Percentiles rank a stretch among this genome's conserved stretches.
phyloP scores from a whole-genome alignment of 352 stramenopile genomes.

The Globisporangium barbulae region DNA sequence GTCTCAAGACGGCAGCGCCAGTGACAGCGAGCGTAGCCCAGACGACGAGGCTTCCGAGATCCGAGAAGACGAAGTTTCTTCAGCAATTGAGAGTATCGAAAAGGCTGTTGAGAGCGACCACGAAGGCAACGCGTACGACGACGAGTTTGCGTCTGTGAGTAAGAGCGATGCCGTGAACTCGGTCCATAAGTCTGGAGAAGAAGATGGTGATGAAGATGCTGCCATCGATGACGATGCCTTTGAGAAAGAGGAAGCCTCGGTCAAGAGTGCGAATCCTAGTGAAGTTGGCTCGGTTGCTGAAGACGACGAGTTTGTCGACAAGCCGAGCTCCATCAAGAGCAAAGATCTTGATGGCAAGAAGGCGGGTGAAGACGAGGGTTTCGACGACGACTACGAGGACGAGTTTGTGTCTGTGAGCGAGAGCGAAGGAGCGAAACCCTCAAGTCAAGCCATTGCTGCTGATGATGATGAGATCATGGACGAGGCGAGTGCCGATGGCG shows the following conservation, averaged over 20 bases:
- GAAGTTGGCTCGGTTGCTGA: neutral
- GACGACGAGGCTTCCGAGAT: slow-evolving; percentile 10
- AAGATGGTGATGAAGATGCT: neutral
- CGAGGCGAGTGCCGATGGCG: neutral
- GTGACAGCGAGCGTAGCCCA: neutral
- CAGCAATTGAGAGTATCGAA: neutral
- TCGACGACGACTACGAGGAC: slow-evolving; percentile 14
- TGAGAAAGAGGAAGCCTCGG: slow-evolving; percentile 2
- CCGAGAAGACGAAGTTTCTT: neutral
- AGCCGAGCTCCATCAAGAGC: neutral
- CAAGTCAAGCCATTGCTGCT: neutral
- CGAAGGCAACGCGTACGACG: slow-evolving; percentile 9
- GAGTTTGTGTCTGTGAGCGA: slow-evolving; percentile 16
- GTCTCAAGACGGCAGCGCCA: neutral
- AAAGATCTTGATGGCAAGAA: neutral
- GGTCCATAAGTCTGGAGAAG: neutral
- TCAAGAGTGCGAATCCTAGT: neutral
- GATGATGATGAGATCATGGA: slow-evolving; percentile 4
- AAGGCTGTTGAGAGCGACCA: neutral
- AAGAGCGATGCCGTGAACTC: neutral
- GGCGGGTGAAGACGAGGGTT: slow-evolving; percentile 7
- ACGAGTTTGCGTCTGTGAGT: slow-evolving; percentile 13
- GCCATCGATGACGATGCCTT: neutral
- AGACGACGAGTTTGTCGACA: slow-evolving; percentile 1
- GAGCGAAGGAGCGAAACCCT: neutral